phyloP scores from a whole-genome alignment of 257 asterid species.

The Solanum chilense region DNA sequence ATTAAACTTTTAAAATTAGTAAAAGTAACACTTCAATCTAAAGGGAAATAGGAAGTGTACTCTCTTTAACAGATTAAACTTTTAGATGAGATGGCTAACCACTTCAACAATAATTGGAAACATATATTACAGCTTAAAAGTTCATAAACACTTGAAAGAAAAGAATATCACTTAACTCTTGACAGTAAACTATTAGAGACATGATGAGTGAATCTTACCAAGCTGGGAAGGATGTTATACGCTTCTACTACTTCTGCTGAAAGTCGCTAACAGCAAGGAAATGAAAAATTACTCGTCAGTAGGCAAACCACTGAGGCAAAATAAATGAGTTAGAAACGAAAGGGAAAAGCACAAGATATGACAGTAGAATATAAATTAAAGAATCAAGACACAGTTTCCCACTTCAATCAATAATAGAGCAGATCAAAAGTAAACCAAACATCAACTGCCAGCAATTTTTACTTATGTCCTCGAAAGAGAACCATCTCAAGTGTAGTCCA shows the following conservation, averaged over 20 bases:
- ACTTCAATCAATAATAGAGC: background rate
- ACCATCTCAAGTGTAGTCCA: background rate
- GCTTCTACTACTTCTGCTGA: slow-evolving; percentile 75
- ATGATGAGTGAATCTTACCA: slow-evolving; percentile 38
- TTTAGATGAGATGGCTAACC: background rate
- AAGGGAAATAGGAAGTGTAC: background rate
- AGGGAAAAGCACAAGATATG: background rate
- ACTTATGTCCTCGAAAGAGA: background rate
- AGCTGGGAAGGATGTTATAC: slow-evolving; percentile 69
- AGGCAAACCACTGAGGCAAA: background rate
- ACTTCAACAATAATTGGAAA: background rate
- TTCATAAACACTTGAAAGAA: background rate
- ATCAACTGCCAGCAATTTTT: background rate
- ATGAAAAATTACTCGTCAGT: background rate
- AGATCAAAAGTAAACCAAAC: background rate
- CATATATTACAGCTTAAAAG: background rate
- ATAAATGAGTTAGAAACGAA: background rate
- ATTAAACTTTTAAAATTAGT: background rate
- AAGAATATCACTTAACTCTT: background rate
- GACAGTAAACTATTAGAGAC: background rate
- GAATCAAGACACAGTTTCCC: background rate
- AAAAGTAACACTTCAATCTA: background rate
- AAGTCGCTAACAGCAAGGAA: slow-evolving; percentile 32
- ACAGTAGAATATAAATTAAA: background rate
- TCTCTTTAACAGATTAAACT: background rate